Evolutionary conservation across 306 rosid species (phyloP).

Genomic region (Malus asiatica): DNA sequence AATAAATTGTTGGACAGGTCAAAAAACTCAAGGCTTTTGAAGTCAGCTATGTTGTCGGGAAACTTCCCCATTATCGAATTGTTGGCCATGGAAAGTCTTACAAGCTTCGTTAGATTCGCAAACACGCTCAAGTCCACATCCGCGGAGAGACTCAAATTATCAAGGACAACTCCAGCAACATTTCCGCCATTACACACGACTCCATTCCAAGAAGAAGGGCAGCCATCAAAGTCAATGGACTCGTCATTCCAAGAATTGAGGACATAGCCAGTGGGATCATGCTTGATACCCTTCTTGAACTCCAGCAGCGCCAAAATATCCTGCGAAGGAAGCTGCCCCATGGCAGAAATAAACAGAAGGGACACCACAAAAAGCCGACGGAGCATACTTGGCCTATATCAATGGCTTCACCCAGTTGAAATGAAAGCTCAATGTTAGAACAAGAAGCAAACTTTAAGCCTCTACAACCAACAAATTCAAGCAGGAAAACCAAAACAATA

Average conservation of each 20-base stretch:
- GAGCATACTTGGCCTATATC: conserved; percentile 27
- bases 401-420: conserved; percentile 5
- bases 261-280: conserved; percentile 88
- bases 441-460: conserved; percentile 5
- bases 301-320: conserved; percentile 85
- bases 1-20: conserved; percentile 80
- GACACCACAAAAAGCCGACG: conserved; percentile 50
- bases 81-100: conserved; percentile 70
- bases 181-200: conserved; percentile 81
- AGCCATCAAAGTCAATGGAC: conserved; percentile 93
- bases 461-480: conserved; percentile 10
- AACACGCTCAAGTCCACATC: conserved; percentile 69
- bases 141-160: conserved; percentile 74
- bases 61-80: conserved; percentile 68
- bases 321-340: conserved; percentile 95
- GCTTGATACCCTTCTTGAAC: conserved; percentile 87
- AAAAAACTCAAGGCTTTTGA: conserved; percentile 63
- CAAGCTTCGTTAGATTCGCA: conserved; percentile 74
- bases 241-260: conserved; percentile 93
- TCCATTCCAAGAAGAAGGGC: conserved; percentile 98
- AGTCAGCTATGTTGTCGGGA: conserved; percentile 56
- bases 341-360: conserved; percentile 47
- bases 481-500: background rate
- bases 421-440: conserved; percentile 20
- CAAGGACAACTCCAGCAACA: conserved; percentile 93